Evolutionary conservation across 257 asterid genomes (phyloP).

Genomic region (Penstemon barbatus): DNA sequence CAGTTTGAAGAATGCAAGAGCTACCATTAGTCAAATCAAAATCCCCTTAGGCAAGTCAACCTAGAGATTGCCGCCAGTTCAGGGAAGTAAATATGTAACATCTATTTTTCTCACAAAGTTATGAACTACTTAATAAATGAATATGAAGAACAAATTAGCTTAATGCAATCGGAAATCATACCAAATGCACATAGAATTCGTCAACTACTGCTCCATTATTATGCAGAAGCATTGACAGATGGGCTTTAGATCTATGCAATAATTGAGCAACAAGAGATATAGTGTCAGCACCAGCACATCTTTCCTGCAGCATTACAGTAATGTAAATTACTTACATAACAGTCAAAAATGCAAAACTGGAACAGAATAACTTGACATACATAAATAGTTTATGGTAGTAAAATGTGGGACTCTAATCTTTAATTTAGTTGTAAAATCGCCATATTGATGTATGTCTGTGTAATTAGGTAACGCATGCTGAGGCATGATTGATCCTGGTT

Average conservation of each 20-base stretch:
- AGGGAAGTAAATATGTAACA: slow-evolving; percentile 15
- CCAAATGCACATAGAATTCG: slow-evolving; percentile 89
- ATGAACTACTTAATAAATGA: slow-evolving; percentile 9
- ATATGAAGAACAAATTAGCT: slow-evolving; percentile 16
- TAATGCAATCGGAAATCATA: slow-evolving; percentile 36
- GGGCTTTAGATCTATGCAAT: slow-evolving; percentile 85
- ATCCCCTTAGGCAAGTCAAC: slow-evolving; percentile 3
- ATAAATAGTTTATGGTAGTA: not conserved
- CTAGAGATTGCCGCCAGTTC: slow-evolving; percentile 21
- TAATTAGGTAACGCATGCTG: slow-evolving; percentile 13
- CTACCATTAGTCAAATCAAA: slow-evolving; percentile 19
- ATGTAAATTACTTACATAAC: slow-evolving; percentile 30
- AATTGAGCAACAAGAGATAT: slow-evolving; percentile 86
- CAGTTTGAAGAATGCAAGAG: slow-evolving; percentile 1
- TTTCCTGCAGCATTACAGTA: slow-evolving; percentile 78
- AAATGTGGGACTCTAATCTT: slow-evolving; percentile 13
- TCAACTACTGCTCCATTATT: slow-evolving; percentile 74
- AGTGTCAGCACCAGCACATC: slow-evolving; percentile 97
- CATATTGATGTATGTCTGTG: not conserved
- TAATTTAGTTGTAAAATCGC: slow-evolving; percentile 8
- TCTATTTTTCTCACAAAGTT: slow-evolving; percentile 17
- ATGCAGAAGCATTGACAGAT: slow-evolving; percentile 86
- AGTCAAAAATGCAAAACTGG: slow-evolving; percentile 20
- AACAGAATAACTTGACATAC: slow-evolving; percentile 22
- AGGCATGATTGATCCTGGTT: not conserved